phyloP scores from a whole-genome alignment of 2,329 filamentous ascomycete species.

The Cercospora beticola region DNA sequence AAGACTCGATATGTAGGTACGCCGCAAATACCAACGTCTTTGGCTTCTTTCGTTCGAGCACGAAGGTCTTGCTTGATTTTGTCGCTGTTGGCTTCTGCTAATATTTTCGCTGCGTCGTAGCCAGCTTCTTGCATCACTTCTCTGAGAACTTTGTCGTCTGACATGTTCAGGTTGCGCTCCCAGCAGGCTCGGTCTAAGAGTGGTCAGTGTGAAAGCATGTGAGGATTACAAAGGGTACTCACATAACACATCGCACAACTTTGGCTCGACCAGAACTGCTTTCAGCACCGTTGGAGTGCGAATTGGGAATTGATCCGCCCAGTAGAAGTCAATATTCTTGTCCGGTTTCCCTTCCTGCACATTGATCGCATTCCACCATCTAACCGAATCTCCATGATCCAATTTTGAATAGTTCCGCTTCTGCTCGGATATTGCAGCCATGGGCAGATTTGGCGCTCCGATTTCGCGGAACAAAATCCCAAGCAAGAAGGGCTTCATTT shows the following conservation, averaged over 20 bases:
- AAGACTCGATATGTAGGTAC: constrained; percentile 29
- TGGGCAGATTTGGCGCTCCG: constrained; percentile 26
- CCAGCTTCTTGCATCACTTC: constrained; percentile 25
- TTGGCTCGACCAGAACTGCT: constrained; percentile 22
- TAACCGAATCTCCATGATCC: constrained; percentile 28
- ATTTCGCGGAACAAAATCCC: constrained; percentile 30
- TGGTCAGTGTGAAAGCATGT: background rate
- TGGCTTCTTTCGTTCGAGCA: constrained; percentile 24
- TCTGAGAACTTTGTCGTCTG: constrained; percentile 21
- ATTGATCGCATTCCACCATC: constrained; percentile 31
- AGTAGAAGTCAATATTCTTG: constrained; percentile 26
- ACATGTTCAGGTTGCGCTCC: constrained; percentile 30
- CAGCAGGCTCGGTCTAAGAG: constrained; percentile 27
- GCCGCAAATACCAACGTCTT: constrained; percentile 25
- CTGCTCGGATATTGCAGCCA: constrained; percentile 24
- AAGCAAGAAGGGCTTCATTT: constrained; percentile 29
- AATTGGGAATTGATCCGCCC: constrained; percentile 28
- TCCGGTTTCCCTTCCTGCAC: constrained; percentile 22
- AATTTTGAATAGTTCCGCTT: constrained; percentile 23
- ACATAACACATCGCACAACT: constrained; percentile 23
- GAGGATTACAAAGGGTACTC: background rate
- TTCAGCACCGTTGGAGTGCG: constrained; percentile 24
- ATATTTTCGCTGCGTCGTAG: constrained; percentile 17
- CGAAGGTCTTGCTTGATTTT: constrained; percentile 26
- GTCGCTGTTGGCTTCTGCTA: constrained; percentile 18